A percentile compares a stretch with the other conserved stretches of the same genome.
Evolutionary conservation across 2,329 filamentous ascomycete genomes (phyloP).

Genomic region (Aspergillus costaricaensis): DNA sequence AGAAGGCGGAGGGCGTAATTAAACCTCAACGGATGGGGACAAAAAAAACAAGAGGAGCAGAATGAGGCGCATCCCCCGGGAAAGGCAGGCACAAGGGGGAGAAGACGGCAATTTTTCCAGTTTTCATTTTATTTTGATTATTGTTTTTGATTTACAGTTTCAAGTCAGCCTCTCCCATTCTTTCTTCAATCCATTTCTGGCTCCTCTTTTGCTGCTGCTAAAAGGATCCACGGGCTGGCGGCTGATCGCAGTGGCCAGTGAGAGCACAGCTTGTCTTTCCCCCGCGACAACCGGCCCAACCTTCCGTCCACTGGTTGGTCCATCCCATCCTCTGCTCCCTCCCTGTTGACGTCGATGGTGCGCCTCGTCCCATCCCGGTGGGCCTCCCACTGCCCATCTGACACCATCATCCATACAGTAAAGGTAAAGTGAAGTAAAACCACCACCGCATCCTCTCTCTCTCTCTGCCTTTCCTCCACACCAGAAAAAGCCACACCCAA

Average conservation of each 20-base stretch:
- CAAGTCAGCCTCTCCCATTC: neutral
- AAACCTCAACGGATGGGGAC: neutral
- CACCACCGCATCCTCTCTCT: neutral
- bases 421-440: neutral
- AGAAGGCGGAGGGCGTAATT: no score
- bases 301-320: conserved; percentile 10
- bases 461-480: neutral
- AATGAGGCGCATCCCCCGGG: conserved; percentile 4
- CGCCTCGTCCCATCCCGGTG: neutral
- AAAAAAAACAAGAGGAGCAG: neutral
- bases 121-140: no score
- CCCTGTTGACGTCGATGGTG: conserved; percentile 10
- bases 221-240: conserved; percentile 11
- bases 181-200: neutral
- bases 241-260: conserved; percentile 1
- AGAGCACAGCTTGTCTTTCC: neutral
- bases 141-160: neutral
- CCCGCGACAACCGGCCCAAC: conserved; percentile 3
- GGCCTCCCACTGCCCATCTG: neutral
- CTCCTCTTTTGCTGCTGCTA: neutral
- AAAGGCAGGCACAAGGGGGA: neutral
- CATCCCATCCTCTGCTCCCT: conserved; percentile 3
- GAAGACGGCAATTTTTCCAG: neutral
- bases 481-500: neutral
- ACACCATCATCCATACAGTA: neutral